phyloP scores from a whole-genome alignment of 2,329 filamentous ascomycete species.

The Zelopaecilomyces penicillatus region DNA sequence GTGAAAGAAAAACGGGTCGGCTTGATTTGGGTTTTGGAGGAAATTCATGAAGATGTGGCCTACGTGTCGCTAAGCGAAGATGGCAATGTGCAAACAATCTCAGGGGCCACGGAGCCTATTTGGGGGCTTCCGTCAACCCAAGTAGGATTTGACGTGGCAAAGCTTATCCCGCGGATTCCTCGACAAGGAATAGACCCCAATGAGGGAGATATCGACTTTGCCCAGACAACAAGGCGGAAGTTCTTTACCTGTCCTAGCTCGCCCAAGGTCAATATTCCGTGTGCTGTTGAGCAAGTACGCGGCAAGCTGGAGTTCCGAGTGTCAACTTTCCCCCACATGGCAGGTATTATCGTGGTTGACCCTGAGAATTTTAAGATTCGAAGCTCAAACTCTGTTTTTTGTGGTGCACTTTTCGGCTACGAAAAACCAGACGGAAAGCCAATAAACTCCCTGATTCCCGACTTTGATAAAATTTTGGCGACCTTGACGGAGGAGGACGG shows the following conservation, averaged over 20 bases:
- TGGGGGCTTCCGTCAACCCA: slow-evolving; percentile 68
- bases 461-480: slow-evolving; percentile 75
- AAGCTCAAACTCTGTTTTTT: slow-evolving; percentile 93
- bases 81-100: slow-evolving; percentile 60
- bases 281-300: slow-evolving; percentile 66
- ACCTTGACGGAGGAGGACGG: slow-evolving; percentile 82
- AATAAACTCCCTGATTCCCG: slow-evolving; percentile 74
- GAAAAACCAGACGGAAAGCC: slow-evolving; percentile 71
- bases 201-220: slow-evolving; percentile 69
- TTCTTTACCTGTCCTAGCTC: slow-evolving; percentile 81
- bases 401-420: slow-evolving; percentile 83
- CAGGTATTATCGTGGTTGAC: slow-evolving; percentile 89
- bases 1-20: slow-evolving; percentile 95
- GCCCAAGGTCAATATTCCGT: slow-evolving; percentile 72
- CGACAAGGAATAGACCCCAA: slow-evolving; percentile 62
- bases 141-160: slow-evolving; percentile 64
- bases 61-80: slow-evolving; percentile 69
- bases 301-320: slow-evolving; percentile 67
- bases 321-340: slow-evolving; percentile 94
- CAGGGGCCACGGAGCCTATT: slow-evolving; percentile 73
- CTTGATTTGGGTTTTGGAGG: slow-evolving; percentile 94
- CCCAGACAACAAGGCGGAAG: slow-evolving; percentile 60
- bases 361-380: slow-evolving; percentile 69
- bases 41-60: slow-evolving; percentile 91
- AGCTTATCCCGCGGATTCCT: slow-evolving; percentile 74